Conservation (phyloP, 169 alveolate species). For the Eimeria acervulina region DNA sequence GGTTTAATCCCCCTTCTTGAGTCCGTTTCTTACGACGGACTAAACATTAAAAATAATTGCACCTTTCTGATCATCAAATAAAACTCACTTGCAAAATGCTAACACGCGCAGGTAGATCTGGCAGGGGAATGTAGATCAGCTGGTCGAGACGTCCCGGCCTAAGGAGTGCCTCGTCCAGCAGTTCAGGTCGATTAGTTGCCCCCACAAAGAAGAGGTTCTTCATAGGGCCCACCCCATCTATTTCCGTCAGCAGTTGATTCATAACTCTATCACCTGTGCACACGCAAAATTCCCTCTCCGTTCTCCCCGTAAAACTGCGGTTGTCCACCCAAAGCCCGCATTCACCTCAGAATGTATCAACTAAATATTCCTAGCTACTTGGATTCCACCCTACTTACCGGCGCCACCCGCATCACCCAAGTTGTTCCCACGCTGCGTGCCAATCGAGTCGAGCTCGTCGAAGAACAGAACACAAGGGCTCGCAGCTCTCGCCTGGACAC, state of each 20-base stretch:
- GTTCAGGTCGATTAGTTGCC: slow-evolving; percentile 99
- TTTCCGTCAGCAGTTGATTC: slow-evolving; percentile 99
- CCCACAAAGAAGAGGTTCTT: slow-evolving; percentile 99
- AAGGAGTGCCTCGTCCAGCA: slow-evolving; percentile 99
- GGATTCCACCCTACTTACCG: neutral
- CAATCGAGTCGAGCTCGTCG: slow-evolving; percentile 99
- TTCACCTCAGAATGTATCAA: neutral
- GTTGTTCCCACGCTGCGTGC: slow-evolving; percentile 94
- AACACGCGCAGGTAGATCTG: slow-evolving; percentile 98
- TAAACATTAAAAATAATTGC: neutral
- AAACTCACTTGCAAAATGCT: slow-evolving; percentile 94
- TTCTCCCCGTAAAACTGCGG: slow-evolving; percentile 89
- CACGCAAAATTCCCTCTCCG: slow-evolving; percentile 86
- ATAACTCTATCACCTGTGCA: slow-evolving; percentile 98
- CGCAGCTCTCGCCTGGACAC: slow-evolving; percentile 96
- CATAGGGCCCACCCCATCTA: slow-evolving; percentile 99
- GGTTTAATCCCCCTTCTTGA: slow-evolving; percentile 82
- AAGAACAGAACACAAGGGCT: slow-evolving; percentile 99
- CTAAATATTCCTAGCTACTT: neutral
- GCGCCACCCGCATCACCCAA: slow-evolving; percentile 98
- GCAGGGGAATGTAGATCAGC: slow-evolving; percentile 99
- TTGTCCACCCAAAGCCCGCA: neutral
- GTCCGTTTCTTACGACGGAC: neutral
- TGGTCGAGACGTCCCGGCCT: slow-evolving; percentile 99
- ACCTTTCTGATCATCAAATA: neutral